Evolutionary conservation across 805 yeast genomes (phyloP), one percentile per base, ranked within the genome.

Genomic region (Saturnispora zaruensis): DNA sequence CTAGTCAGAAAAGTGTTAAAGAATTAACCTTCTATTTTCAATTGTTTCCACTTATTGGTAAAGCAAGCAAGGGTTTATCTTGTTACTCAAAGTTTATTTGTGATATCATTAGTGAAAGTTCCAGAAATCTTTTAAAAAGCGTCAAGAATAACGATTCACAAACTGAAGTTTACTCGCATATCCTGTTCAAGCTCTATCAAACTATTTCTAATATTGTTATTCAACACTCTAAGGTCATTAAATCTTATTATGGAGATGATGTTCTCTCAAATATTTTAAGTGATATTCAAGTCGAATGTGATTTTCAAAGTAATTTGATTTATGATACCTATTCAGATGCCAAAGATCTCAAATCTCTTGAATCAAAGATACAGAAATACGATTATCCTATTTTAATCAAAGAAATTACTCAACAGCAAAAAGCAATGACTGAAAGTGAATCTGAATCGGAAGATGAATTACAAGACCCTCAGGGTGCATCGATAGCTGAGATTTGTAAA

Each of bases 31-130:
- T 81, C 50, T 87, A 81, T 63, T 93, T 91, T 69, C 84, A 85
- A 58, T 69, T 89, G 57, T 91, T 93, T 63, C 99, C 99, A 9
- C 70, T 90, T 48, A 82, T 93, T 38, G 87, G 87, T 6, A 78
- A 83, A 60, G 78, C 79, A 50, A 75, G 75, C 21, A 65, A 75
- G 16, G 99, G 99, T 0, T 67, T 93, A 41, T 78, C 77, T 38
- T 80, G 87, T 55, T 93, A 93, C 65, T 84, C 96, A 16, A 79
- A 76, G 59, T 93, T 91, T 64, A 85, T 93, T 42, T 86, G 96
- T 63, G 79, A 82, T 52, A 85, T 90, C 49, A 82, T 93, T 32
- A 82, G 89, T 18, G 82, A 83, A 26, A 88, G 90, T 53, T 79
- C 88, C 51, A 77, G 95, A 51, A 71, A 74, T 37, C 72, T 89